Conservation (phyloP, 495 filamentous ascomycete genomes). For the Pseudomonodictys pantanalensis region DNA sequence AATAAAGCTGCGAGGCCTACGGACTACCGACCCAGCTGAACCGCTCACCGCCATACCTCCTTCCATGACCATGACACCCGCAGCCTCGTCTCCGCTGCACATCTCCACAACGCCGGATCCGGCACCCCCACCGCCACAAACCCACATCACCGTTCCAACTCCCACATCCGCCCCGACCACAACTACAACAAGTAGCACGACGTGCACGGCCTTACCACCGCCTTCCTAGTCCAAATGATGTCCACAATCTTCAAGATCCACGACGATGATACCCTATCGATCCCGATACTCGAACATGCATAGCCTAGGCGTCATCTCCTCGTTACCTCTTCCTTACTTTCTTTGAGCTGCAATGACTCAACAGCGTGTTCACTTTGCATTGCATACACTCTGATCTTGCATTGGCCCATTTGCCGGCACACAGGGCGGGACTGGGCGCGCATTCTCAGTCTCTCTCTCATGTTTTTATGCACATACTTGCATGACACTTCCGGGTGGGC, state of each 20-base stretch:
- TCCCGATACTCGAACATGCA: neutral
- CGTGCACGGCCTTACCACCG: too few relatives aligned
- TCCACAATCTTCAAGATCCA: neutral
- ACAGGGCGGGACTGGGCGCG: too few relatives aligned
- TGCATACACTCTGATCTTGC: neutral
- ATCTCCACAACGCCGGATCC: neutral
- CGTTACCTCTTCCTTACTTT: neutral
- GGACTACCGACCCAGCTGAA: neutral
- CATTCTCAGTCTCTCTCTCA: too few relatives aligned
- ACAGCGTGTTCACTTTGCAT: constrained; percentile 16
- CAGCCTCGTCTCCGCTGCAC: neutral
- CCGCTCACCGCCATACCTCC: neutral
- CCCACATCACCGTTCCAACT: too few relatives aligned
- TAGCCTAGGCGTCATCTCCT: constrained; percentile 7
- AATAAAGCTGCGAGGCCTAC: constrained; percentile 9
- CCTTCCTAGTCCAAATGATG: too few relatives aligned
- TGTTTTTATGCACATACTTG: constrained; percentile 5
- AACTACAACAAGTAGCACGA: neutral
- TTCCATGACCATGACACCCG: neutral
- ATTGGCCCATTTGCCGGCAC: too few relatives aligned
- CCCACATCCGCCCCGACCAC: neutral
- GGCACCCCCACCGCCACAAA: neutral
- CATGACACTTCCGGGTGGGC: neutral
- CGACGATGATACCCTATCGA: constrained; percentile 5
- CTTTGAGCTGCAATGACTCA: too few relatives aligned